Evolutionary conservation across 441 rosid genomes (phyloP), one percentile per base, ranked within the genome.

Genomic region (Croton setiger): DNA sequence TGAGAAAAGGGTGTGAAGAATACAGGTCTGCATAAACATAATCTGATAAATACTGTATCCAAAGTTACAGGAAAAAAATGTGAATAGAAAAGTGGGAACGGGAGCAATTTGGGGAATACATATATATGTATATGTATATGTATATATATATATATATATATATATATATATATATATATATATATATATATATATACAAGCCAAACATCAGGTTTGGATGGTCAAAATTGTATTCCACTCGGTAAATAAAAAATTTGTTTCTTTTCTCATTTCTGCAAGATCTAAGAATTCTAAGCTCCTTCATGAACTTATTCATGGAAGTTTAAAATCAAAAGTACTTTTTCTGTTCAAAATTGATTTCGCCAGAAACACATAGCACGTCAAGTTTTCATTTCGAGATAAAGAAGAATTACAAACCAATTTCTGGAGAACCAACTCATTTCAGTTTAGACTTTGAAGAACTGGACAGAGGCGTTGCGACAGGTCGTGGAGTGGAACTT

Each of bases 401-500:
- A 58, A 66, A 66, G 44, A 61, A 43, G 43, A 39, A 39, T 39
- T 39, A 39, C 43, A 33, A 3, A 43, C 54, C 45, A 55, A 20
- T 21, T 10, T 33, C 2, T 54, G 57, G 39, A 27, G 4, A 18
- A 18, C 20, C 27, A 74, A 67, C 82, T 88, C 82, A 91, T 86
- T 85, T 91, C 64, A 93, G 90, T 87, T 93, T 93, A 66, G 96
- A 87, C 74, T 93, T 93, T 12, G 95, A 80, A 58, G 97, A 93
- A 78, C 93, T 91, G 82, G 82, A 72, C 63, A 94, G 76, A 63
- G 97, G 97, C 81, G 81, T 91, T 57, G 92, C 92, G 41, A 83
- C 61, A 41, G 89, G 83, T 65, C 88, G 88, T 72, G 95, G 84
- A 37, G 96, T 89, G 48, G 87, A 78, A 8, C 81, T 79, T 77